Evolutionary conservation across 108 stramenopile species (phyloP), one percentile per base, ranked within the genome.

Genomic region (Pseudonitzschia pungens): DNA sequence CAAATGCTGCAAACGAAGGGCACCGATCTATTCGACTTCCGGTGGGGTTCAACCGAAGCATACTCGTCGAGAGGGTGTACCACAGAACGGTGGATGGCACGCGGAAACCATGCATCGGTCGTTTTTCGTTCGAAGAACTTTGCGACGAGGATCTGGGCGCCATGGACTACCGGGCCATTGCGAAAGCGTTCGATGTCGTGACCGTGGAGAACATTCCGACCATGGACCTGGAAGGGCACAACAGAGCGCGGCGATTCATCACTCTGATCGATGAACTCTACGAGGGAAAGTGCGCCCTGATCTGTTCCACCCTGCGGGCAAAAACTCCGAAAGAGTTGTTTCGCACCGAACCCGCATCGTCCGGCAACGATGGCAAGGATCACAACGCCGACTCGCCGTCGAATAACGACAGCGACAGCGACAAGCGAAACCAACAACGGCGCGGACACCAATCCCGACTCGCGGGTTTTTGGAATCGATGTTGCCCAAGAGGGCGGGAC

Each of bases 211-310:
- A 96, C 55, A 83, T 99, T 59, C 97, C 97, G 16, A 32, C 21
- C 27, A 73, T 99, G 82, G 79, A 74, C 15, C 79, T 97, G 44
- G 77, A 82, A 41, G 76, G 84, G 22, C 83, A 83, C 44, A 90
- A 97, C 73, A 76, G 86, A 75, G 91, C 96, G 11, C 81, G 99
- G 70, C 89, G 99, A 62, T 98, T 99, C 75, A 98, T 99, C 72
- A 98, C 96, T 21, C 79, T 99, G 64, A 80, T 99, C 55, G 99
- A 99, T 79, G 96, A 96, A 68, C 76, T 99, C 44, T 99, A 99
- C 80, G 99, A 99, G 77, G 83, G 81, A 16, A 83, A 82, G 32
- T 92, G 86, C 54, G 86, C 83, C 50, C 65, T 94, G 48, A 40
- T 90, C 8, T 89, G 89, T 69, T 51, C 64, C 9, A 28, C 68